phyloP scores from a whole-genome alignment of 495 filamentous ascomycete genomes.

The Penicillium maclennaniae region DNA sequence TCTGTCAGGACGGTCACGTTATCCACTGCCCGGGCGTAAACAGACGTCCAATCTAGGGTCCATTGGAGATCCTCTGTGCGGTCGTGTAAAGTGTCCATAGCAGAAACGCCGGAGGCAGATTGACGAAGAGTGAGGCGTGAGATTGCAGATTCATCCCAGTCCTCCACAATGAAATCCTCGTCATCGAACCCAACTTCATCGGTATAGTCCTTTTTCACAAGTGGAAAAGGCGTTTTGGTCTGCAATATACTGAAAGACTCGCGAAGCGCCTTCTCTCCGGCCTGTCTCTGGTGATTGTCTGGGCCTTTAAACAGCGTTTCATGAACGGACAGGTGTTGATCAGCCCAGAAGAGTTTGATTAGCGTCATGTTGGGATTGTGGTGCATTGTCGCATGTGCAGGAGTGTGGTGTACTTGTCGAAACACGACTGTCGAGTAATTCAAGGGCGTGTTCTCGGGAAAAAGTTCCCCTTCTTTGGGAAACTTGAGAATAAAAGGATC shows the following conservation, averaged over 20 bases:
- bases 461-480: slow-evolving; percentile 13
- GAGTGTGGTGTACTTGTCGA: slow-evolving; percentile 29
- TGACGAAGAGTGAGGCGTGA: slow-evolving; percentile 1
- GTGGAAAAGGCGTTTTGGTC: slow-evolving; percentile 16
- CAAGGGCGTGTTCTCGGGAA: background rate
- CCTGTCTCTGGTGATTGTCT: background rate
- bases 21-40: slow-evolving; percentile 28
- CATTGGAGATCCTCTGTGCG: slow-evolving; percentile 15
- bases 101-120: slow-evolving; percentile 1
- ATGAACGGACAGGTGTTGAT: slow-evolving; percentile 31
- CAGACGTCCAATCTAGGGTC: slow-evolving; percentile 30
- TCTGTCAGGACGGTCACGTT: slow-evolving; percentile 1
- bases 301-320: slow-evolving; percentile 32
- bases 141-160: slow-evolving; percentile 32
- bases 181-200: slow-evolving; percentile 14
- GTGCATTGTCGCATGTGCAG: slow-evolving; percentile 6
- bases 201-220: slow-evolving; percentile 1
- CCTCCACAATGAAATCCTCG: slow-evolving; percentile 37
- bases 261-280: slow-evolving; percentile 5
- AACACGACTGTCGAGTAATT: slow-evolving; percentile 36
- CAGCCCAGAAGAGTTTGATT: slow-evolving; percentile 38
- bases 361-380: slow-evolving; percentile 24
- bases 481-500: slow-evolving; percentile 43
- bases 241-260: slow-evolving; percentile 21
- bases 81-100: background rate